Conservation (phyloP, 768 basidiomycete genomes). For the Rhizopogon vinicolor region DNA sequence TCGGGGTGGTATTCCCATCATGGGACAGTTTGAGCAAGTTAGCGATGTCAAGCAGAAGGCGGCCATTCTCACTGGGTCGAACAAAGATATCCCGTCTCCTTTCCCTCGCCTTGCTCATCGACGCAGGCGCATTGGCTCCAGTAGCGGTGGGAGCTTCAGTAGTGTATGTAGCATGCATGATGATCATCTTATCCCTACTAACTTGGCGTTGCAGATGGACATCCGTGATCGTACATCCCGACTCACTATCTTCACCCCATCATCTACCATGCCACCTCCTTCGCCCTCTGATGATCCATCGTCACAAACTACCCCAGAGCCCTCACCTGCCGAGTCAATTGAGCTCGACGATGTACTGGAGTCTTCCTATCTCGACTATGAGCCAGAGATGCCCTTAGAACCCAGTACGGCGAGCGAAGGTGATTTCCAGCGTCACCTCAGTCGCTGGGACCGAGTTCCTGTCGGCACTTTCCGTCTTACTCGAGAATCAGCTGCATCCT, state of each 20-base stretch:
- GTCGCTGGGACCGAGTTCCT: conserved; percentile 71
- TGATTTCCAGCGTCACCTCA: conserved; percentile 39
- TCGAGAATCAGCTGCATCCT: conserved; percentile 26
- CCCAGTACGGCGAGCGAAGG: conserved; percentile 30
- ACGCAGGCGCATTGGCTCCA: conserved; percentile 20
- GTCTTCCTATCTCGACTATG: conserved; percentile 62
- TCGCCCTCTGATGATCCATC: conserved; percentile 34
- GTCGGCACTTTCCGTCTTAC: conserved; percentile 71
- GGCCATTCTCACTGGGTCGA: conserved; percentile 23
- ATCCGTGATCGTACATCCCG: conserved; percentile 27
- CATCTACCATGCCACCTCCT: conserved; percentile 24
- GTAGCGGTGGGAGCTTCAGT: conserved; percentile 29
- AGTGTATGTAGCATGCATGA: conserved; percentile 26
- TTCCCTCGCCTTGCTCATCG: conserved; percentile 19
- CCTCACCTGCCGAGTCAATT: conserved; percentile 44
- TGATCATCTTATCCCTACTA: conserved; percentile 3
- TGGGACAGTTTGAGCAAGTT: conserved; percentile 34
- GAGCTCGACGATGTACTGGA: conserved; percentile 75
- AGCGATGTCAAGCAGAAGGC: conserved; percentile 12
- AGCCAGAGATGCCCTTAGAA: conserved; percentile 33
- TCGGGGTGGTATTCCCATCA: conserved; percentile 23
- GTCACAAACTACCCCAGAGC: conserved; percentile 30
- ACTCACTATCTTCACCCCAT: conserved; percentile 28
- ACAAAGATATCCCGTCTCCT: conserved; percentile 29
- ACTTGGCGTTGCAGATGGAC: conserved; percentile 18